Evolutionary conservation across 257 asterid genomes (phyloP), one percentile per base, ranked within the genome.

Genomic region (Fraxinus excelsior): DNA sequence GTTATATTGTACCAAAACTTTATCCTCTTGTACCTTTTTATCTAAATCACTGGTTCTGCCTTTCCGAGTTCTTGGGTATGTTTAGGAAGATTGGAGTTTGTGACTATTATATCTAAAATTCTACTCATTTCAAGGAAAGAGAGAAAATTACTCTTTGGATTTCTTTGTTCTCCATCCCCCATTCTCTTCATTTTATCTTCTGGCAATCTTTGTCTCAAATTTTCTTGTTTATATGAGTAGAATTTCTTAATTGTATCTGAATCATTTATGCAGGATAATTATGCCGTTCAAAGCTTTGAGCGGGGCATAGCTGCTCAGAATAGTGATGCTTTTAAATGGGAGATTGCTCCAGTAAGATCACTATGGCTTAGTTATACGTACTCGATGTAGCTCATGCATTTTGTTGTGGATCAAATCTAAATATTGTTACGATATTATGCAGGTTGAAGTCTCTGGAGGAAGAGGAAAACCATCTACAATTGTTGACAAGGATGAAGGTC

Each of bases 301-400:
- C 97, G 97, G 79, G 99, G 96, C 75, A 93, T 93, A 80, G 97
- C 98, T 87, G 98, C 99, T 85, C 96, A 96, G 85, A 90, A 87
- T 72, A 84, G 82, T 74, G 89, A 85, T 84, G 88, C 98, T 69
- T 96, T 93, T 82, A 72, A 92, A 79, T 96, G 99, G 99, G 99
- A 96, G 89, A 96, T 96, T 74, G 89, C 79, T 68, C 97, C 97
- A 51, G 99, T 96, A 88, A 83, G 87, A 84, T 78, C 19, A 67
- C 44, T 78, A 38, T 42, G 37, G 53, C 46, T 77, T 79, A 38
- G 51, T 42, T 42, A 11, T n/a, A 18, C 72, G 76, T 67, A 58
- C 40, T 80, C 10, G 46, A 32, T 64, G 29, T 83, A 67, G 28
- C 44, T 72, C 69, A 7, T 76, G 68, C 68, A 26, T 35, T 62